Percentiles rank a stretch among this genome's conserved stretches.
Conservation (phyloP, 108 stramenopile genomes). For the Bacterosira constricta region DNA sequence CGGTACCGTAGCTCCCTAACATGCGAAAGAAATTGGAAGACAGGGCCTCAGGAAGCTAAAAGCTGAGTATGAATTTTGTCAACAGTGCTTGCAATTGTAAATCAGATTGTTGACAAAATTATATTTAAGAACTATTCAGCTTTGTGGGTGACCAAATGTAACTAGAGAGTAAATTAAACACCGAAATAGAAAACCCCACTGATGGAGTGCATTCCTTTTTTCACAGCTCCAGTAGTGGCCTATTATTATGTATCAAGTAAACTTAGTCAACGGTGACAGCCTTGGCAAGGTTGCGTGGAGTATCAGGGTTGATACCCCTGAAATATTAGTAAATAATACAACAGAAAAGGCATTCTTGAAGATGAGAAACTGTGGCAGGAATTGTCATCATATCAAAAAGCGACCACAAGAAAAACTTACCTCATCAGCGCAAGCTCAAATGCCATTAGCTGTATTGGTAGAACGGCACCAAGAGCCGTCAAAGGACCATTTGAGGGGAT, state of each 20-base stretch:
- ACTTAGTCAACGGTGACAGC: slow-evolving; percentile 96
- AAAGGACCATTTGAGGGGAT: slow-evolving; percentile 94
- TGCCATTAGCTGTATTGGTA: slow-evolving; percentile 96
- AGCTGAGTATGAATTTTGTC: neutral
- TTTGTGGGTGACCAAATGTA: neutral
- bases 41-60: too few species aligned
- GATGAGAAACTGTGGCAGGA: too few species aligned
- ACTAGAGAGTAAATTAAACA: neutral
- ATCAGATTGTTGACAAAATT: neutral
- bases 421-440: slow-evolving; percentile 96
- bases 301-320: slow-evolving; percentile 96
- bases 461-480: slow-evolving; percentile 92
- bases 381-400: neutral
- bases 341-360: neutral
- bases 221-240: neutral
- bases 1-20: too few species aligned
- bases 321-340: neutral
- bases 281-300: slow-evolving; percentile 98
- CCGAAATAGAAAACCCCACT: neutral
- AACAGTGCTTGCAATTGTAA: neutral
- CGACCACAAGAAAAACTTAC: slow-evolving; percentile 35
- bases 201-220: neutral
- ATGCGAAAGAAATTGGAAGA: too few species aligned
- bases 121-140: neutral
- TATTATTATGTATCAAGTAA: neutral